phyloP scores from a whole-genome alignment of 106 monocot species.

The Platanthera zijinensis region DNA sequence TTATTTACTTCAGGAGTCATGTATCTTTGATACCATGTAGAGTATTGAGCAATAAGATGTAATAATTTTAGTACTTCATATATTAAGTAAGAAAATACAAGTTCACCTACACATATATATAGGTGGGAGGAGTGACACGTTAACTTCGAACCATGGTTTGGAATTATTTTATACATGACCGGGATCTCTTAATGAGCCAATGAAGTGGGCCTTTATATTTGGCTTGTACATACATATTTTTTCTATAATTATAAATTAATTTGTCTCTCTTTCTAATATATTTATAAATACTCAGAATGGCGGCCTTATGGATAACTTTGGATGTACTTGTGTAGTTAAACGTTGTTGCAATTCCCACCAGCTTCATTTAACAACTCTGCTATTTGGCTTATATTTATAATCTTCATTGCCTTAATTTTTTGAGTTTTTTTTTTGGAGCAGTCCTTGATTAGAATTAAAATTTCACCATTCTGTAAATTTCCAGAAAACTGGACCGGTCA shows the following conservation, averaged over 20 bases:
- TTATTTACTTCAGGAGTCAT: too few relatives aligned
- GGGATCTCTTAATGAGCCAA: too few relatives aligned
- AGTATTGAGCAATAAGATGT: too few relatives aligned
- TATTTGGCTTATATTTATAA: background rate
- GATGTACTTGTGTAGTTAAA: background rate
- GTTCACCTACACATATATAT: too few relatives aligned
- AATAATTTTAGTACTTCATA: too few relatives aligned
- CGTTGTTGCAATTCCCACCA: background rate
- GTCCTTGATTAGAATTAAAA: background rate
- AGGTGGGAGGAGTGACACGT: too few relatives aligned
- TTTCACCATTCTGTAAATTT: conserved; percentile 1
- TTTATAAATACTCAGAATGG: background rate
- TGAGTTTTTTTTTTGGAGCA: background rate
- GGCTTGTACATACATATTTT: too few relatives aligned
- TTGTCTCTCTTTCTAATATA: background rate
- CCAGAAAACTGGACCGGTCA: conserved; percentile 62
- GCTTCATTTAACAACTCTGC: background rate
- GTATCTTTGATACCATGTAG: too few relatives aligned
- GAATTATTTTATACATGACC: too few relatives aligned
- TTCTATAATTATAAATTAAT: background rate
- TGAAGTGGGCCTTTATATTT: too few relatives aligned
- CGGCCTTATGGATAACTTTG: background rate
- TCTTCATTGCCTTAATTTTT: background rate
- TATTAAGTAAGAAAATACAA: too few relatives aligned
- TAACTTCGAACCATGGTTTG: too few relatives aligned